Base-by-base conservation (phyloP, 441 rosid genomes). In the Arabidopsis lyrata region DNA sequence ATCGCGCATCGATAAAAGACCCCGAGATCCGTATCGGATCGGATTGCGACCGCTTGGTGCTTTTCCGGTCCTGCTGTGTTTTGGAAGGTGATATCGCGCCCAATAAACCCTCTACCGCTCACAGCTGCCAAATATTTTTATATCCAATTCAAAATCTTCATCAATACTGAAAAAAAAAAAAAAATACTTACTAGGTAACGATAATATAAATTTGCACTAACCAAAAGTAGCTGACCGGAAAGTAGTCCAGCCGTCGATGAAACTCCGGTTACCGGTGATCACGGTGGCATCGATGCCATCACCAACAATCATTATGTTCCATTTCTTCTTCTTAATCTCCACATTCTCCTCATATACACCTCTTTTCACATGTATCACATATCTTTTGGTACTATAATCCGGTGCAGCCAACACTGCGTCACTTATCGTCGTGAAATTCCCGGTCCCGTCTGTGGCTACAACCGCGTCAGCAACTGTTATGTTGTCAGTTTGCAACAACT, bases 211-310 rank as follows among this genome's bases (percentile, higher is more conserved):
- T 41, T 20, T 61, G 15, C 0, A 60, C 90, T 78, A 45, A 94
- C 99, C 95, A n/a, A 94, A 90, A 11, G 97, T 94, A n/a, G 99
- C 97, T 0, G 92, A 70, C 10, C 89, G 83, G 55, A 88, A 92
- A 2, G 99, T 89, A 16, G 97, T 90, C 96, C 95, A 94, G 0
- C 97, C 95, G 11, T 88, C 90, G 5, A 80, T 11, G 32, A 18
- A 81, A 50, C 56, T 92, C 60, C 97, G 81, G 47, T 85, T 81
- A 41, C 91, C 90, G 5, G 99, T 81, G 24, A 94, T 84, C 5
- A 94, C 73, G 0, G 99, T 92, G 1, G 48, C 81, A 34, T 81
- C 77, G 42, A 92, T 86, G 5, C 97, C 99, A 4, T 94, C 99
- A 14, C 99, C 97, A 8, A 92, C 53, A 86, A 92, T 87, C 99